Percentiles rank a stretch among this genome's conserved stretches.
These are phyloP conservation scores for Ilex aquifolium DNA, from an alignment of 257 asterid genomes.

Conservation along the genomic window DNA sequence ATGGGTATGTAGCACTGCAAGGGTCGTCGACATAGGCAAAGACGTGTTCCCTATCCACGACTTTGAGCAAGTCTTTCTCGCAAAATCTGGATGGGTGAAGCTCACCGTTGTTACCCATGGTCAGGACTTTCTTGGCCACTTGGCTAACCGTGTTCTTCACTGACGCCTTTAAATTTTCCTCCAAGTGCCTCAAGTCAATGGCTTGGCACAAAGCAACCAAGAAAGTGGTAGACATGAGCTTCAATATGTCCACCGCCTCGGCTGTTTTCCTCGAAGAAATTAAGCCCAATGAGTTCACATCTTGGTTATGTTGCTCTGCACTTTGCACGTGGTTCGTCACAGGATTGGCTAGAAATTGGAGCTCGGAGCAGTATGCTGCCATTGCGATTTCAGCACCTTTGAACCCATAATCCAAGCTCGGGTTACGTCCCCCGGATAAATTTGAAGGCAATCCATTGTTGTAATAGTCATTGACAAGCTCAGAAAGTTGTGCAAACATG, in stretches of 20 bases:
- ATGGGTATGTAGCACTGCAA: slow-evolving; percentile 24
- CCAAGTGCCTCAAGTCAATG: slow-evolving; percentile 31
- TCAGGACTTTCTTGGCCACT: slow-evolving; percentile 26
- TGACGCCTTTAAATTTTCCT: slow-evolving; percentile 24
- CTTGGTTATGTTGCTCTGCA: slow-evolving; percentile 33
- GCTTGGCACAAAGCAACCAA: slow-evolving; percentile 41
- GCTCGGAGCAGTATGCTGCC: slow-evolving; percentile 42
- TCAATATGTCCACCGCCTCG: slow-evolving; percentile 31
- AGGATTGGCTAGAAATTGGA: slow-evolving; percentile 36
- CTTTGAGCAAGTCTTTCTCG: slow-evolving; percentile 28
- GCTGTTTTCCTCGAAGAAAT: slow-evolving; percentile 36
- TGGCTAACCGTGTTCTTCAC: slow-evolving; percentile 29
- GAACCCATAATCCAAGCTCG: slow-evolving; percentile 40
- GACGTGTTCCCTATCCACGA: slow-evolving; percentile 28
- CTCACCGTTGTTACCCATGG: slow-evolving; percentile 15
- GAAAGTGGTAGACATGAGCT: slow-evolving; percentile 38
- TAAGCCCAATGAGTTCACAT: slow-evolving; percentile 39
- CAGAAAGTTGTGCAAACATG: slow-evolving; percentile 24
- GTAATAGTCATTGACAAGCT: slow-evolving; percentile 31
- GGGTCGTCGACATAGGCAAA: slow-evolving; percentile 37
- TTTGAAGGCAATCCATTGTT: slow-evolving; percentile 38
- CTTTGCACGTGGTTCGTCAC: slow-evolving; percentile 40
- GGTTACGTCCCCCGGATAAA: slow-evolving; percentile 36
- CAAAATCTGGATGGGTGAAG: slow-evolving; percentile 35
- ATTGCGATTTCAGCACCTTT: slow-evolving; percentile 31